Evolutionary conservation across 345 rosid species (phyloP).

Genomic region (Geranium brycei): DNA sequence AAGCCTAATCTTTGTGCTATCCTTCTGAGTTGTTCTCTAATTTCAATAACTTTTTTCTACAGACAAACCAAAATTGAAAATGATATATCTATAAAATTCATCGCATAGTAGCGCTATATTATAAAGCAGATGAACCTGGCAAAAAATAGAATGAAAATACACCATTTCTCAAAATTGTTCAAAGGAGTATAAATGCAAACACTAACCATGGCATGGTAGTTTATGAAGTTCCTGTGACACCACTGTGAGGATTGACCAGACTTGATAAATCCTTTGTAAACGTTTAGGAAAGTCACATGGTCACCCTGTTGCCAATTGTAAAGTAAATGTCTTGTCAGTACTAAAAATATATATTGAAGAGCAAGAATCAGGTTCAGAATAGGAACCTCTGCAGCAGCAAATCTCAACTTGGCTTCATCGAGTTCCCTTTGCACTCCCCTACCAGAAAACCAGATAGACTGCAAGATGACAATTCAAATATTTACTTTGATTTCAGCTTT

Average conservation of each 20-base stretch:
- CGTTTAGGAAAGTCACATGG: slow-evolving; percentile 75
- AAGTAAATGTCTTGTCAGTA: not conserved
- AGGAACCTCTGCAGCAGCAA: slow-evolving; percentile 91
- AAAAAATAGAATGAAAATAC: not conserved
- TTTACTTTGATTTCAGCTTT: no score
- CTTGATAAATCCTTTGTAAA: slow-evolving; percentile 82
- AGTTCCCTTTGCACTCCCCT: slow-evolving; percentile 70
- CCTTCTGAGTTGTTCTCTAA: slow-evolving; percentile 71
- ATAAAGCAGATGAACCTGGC: slow-evolving; percentile 3
- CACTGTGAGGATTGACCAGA: slow-evolving; percentile 73
- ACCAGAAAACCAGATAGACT: slow-evolving; percentile 85
- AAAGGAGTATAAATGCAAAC: slow-evolving; percentile 7
- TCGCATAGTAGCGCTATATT: not conserved
- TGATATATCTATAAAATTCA: not conserved
- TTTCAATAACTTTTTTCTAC: slow-evolving; percentile 72
- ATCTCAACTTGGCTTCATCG: slow-evolving; percentile 86
- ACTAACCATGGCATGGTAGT: slow-evolving; percentile 78
- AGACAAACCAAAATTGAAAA: slow-evolving; percentile 1
- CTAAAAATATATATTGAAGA: not conserved
- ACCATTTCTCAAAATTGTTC: slow-evolving; percentile 3
- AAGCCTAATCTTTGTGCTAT: slow-evolving; percentile 70
- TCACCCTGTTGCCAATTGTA: slow-evolving; percentile 56
- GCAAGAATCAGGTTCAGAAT: not conserved
- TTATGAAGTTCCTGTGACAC: slow-evolving; percentile 72
- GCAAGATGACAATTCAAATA: slow-evolving; percentile 15